These are phyloP conservation scores for Pythium dissimile DNA, from an alignment of 352 stramenopile genomes.

Conservation along the genomic window DNA sequence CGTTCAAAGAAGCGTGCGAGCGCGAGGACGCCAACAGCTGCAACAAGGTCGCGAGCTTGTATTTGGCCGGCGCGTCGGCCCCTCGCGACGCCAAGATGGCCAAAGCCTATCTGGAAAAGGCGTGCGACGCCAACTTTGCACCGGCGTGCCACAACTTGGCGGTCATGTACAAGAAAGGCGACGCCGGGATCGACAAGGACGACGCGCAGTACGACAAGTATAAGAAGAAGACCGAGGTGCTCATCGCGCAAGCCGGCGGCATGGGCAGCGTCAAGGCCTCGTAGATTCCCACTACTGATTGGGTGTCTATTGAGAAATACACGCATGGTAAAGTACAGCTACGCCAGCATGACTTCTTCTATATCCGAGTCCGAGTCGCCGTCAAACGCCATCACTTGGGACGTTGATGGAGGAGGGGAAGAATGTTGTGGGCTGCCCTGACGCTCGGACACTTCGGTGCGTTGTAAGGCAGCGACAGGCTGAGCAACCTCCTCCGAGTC, in stretches of 20 bases:
- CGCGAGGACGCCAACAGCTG: conserved; percentile 76
- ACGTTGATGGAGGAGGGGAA: neutral
- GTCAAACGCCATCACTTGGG: conserved; percentile 13
- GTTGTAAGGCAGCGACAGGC: neutral
- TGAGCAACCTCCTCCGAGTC: neutral
- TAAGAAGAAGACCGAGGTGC: conserved; percentile 66
- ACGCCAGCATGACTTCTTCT: conserved; percentile 46
- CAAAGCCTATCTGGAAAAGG: conserved; percentile 65
- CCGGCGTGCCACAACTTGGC: conserved; percentile 87
- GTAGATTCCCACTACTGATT: conserved; percentile 19
- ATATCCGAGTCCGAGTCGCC: conserved; percentile 55
- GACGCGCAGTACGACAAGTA: conserved; percentile 71
- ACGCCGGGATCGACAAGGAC: conserved; percentile 63
- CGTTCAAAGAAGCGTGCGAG: conserved; percentile 76
- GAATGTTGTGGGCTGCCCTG: neutral
- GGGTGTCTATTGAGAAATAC: neutral
- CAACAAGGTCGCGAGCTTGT: conserved; percentile 79
- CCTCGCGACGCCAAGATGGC: conserved; percentile 49
- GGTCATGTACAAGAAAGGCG: conserved; percentile 88
- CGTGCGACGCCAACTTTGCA: conserved; percentile 82
- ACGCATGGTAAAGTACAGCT: neutral
- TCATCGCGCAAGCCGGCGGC: conserved; percentile 73
- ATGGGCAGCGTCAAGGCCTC: conserved; percentile 39
- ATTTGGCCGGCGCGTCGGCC: conserved; percentile 35
- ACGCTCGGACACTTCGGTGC: neutral